Percentiles rank a stretch among this genome's conserved stretches.
phyloP scores from a whole-genome alignment of 1,284 basidiomycete species.

The Boletus mariae region DNA sequence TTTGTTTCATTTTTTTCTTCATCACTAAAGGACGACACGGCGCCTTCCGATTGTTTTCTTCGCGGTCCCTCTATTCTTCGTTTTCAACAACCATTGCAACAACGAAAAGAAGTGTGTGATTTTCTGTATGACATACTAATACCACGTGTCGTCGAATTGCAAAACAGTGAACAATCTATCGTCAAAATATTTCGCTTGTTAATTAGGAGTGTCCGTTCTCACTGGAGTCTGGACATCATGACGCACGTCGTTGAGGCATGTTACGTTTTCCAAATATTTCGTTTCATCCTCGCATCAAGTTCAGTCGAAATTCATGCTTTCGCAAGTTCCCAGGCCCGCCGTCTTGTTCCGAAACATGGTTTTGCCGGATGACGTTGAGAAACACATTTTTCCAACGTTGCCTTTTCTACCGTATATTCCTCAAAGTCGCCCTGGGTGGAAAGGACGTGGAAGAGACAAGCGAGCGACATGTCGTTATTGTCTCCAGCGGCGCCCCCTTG shows the following conservation, averaged over 20 bases:
- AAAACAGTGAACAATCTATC: too few relatives aligned
- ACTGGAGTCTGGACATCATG: too few relatives aligned
- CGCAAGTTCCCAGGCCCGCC: background rate
- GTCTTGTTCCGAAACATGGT: slow-evolving; percentile 54
- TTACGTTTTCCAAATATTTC: too few relatives aligned
- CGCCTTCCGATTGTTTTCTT: slow-evolving; percentile 13
- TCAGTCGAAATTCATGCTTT: too few relatives aligned
- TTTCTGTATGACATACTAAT: slow-evolving; percentile 12
- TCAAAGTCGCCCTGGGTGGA: slow-evolving; percentile 50
- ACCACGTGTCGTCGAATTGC: background rate
- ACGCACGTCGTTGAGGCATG: too few relatives aligned
- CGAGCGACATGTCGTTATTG: slow-evolving; percentile 39
- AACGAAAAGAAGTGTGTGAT: slow-evolving; percentile 6
- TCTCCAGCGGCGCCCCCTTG: slow-evolving; percentile 8
- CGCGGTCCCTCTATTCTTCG: background rate
- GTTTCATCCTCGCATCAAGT: too few relatives aligned
- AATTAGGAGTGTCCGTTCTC: too few relatives aligned
- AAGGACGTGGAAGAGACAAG: slow-evolving; percentile 54
- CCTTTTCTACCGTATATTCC: slow-evolving; percentile 67
- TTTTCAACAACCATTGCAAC: slow-evolving; percentile 4
- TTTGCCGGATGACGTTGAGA: slow-evolving; percentile 66
- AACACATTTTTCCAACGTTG: slow-evolving; percentile 70
- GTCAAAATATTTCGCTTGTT: too few relatives aligned
- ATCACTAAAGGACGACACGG: slow-evolving; percentile 27
- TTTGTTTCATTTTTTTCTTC: background rate